Conservation (phyloP, 2,329 filamentous ascomycete species). For the Pestalotiopsis sp. region DNA sequence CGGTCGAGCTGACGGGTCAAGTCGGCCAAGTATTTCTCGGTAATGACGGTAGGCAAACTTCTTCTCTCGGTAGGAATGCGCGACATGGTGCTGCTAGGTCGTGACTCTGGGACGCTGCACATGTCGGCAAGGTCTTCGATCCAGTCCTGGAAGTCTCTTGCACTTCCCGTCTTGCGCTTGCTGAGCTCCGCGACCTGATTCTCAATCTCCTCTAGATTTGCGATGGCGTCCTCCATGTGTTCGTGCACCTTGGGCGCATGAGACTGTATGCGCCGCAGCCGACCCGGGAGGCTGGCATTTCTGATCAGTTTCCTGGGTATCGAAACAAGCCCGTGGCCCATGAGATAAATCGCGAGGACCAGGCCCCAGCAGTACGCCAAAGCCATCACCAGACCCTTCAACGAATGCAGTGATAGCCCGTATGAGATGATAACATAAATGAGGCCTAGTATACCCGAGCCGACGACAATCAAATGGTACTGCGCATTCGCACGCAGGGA, state of each 20-base stretch:
- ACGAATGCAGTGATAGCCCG: slow-evolving; percentile 69
- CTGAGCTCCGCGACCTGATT: slow-evolving; percentile 78
- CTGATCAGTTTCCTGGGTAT: slow-evolving; percentile 82
- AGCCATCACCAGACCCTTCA: slow-evolving; percentile 90
- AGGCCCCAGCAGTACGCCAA: slow-evolving; percentile 94
- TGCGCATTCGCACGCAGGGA: slow-evolving; percentile 85
- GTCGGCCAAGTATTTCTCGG: slow-evolving; percentile 90
- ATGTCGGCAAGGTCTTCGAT: slow-evolving; percentile 91
- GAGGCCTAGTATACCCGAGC: slow-evolving; percentile 70
- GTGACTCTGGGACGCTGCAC: slow-evolving; percentile 68
- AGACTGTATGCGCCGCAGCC: slow-evolving; percentile 74
- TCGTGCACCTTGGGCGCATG: slow-evolving; percentile 85
- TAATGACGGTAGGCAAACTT: slow-evolving; percentile 79
- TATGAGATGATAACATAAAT: slow-evolving; percentile 84
- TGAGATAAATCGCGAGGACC: slow-evolving; percentile 89
- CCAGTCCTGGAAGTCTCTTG: slow-evolving; percentile 83
- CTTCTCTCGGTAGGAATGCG: slow-evolving; percentile 46
- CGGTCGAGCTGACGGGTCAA: slow-evolving; percentile 81
- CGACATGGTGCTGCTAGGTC: slow-evolving; percentile 45
- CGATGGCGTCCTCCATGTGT: slow-evolving; percentile 81
- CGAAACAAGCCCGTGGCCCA: slow-evolving; percentile 95
- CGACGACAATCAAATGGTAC: slow-evolving; percentile 82
- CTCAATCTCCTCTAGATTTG: slow-evolving; percentile 80
- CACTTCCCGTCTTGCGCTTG: slow-evolving; percentile 78
- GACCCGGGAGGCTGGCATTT: slow-evolving; percentile 75